Evolutionary conservation across 2,329 filamentous ascomycete genomes (phyloP), one percentile per base, ranked within the genome.

Genomic region (Fusarium aywerte): DNA sequence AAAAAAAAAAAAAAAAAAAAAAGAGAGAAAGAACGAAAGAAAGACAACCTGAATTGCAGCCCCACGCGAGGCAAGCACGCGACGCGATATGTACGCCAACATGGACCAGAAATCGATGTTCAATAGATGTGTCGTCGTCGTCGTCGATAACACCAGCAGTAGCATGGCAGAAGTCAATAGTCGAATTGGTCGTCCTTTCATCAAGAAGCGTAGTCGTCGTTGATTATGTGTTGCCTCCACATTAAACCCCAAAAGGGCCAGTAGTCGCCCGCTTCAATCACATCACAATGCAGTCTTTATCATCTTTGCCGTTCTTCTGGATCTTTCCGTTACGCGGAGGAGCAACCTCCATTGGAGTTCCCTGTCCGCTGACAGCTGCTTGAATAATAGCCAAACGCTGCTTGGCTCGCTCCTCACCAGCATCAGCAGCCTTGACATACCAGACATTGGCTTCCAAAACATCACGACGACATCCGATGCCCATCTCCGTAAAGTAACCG

Each of bases 401-500:
- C 77, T 91, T 95, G 49, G 96, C 96, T 58, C 93, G 88, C 73
- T 96, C 92, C 74, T 98, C 94, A 44, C 95, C 96, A 48, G 92
- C 88, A 70, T 97, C 95, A 16, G 96, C 95, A 7, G 96, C 96
- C 78, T 92, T 92, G 70, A 99, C 95, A 76, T 99, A 99, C 95
- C 94, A 98, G 31, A 97, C 92, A 75, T 99, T 99, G 70, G 96
- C 95, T 78, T 97, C 94, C 40, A 99, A 86, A n/a, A 95, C 89
- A 77, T 99, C 96, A 47, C 93, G 89, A 35, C 93, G 91, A 77
- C 93, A 97, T 48, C 96, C 96, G 72, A 99, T 97, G 65, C 96
- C 96, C 92, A 96, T 97, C 78, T 99, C 96, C 7, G 94, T 97
- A 77, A 99, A 99, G 80, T 97, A 98, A 42, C 93, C 96, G 21